Percentiles rank a stretch among this genome's conserved stretches.
Evolutionary conservation across 2,329 filamentous ascomycete genomes (phyloP).

Genomic region (Aureobasidium sp.): DNA sequence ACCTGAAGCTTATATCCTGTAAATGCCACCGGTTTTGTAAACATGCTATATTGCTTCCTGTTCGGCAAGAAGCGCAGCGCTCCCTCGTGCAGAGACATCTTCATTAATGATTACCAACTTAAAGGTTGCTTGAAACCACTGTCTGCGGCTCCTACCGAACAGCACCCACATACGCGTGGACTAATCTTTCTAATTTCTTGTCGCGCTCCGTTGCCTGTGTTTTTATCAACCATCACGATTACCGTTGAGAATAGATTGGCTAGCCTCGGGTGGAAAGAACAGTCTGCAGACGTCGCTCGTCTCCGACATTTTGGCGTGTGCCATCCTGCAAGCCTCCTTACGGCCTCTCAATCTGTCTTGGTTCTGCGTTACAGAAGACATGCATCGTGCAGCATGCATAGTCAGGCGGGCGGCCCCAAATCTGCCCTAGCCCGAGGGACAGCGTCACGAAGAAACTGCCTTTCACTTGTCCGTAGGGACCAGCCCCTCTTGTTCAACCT

Average conservation of each 20-base stretch:
- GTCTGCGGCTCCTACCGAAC: conserved; percentile 2
- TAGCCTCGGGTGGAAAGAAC: background rate
- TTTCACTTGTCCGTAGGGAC: background rate
- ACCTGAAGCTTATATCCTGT: background rate
- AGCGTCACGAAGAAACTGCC: background rate
- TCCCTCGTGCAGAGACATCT: background rate
- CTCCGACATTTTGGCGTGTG: background rate
- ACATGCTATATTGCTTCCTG: background rate
- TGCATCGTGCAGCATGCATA: conserved; percentile 5
- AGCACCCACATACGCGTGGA: background rate
- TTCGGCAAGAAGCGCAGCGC: background rate
- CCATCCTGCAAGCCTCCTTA: conserved; percentile 2
- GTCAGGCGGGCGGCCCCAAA: conserved; percentile 3
- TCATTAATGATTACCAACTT: background rate
- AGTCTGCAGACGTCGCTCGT: conserved; percentile 1
- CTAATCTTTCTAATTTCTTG: background rate
- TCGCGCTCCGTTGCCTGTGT: conserved; percentile 2
- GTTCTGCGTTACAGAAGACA: conserved; percentile 4
- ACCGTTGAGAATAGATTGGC: conserved; percentile 4
- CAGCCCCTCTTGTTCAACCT: background rate
- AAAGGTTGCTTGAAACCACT: background rate
- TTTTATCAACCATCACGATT: conserved; percentile 2
- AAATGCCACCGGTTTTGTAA: background rate
- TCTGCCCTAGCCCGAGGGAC: background rate
- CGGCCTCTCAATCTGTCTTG: background rate